These are phyloP conservation scores for Mrakia frigida DNA, from an alignment of 768 basidiomycete species.

Conservation along the genomic window DNA sequence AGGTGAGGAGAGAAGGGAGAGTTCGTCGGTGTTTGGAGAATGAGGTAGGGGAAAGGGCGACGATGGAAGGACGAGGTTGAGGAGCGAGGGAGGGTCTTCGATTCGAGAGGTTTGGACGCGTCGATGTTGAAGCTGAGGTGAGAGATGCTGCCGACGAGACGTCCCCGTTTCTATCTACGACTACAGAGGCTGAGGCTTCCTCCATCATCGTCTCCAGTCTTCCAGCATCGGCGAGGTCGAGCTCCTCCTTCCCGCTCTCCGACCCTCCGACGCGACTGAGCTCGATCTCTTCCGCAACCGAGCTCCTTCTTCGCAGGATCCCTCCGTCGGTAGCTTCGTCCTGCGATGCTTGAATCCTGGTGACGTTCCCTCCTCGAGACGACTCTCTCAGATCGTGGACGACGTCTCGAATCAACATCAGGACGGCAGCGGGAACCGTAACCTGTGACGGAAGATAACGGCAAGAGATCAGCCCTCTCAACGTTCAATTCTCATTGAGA, in stretches of 20 bases:
- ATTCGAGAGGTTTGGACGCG: not conserved
- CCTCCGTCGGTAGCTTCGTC: not conserved
- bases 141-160: not conserved
- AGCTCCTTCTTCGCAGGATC: not conserved
- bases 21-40: not conserved
- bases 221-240: not conserved
- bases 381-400: slow-evolving; percentile 42
- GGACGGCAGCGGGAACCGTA: slow-evolving; percentile 68
- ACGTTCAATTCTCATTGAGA: no score
- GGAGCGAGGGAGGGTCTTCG: not conserved
- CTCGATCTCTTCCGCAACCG: not conserved
- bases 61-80: not conserved
- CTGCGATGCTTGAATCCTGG: not conserved
- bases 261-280: not conserved
- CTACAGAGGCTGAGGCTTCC: not conserved
- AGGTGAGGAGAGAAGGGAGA: not conserved
- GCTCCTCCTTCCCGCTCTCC: not conserved
- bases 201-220: not conserved
- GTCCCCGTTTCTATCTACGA: not conserved
- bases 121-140: not conserved
- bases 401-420: slow-evolving; percentile 65
- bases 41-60: not conserved
- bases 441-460: slow-evolving; percentile 46
- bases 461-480: not conserved
- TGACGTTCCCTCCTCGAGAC: not conserved